Percentiles rank a stretch among this genome's conserved stretches.
phyloP scores from a whole-genome alignment of 345 rosid genomes.

The Hibiscus syriacus region DNA sequence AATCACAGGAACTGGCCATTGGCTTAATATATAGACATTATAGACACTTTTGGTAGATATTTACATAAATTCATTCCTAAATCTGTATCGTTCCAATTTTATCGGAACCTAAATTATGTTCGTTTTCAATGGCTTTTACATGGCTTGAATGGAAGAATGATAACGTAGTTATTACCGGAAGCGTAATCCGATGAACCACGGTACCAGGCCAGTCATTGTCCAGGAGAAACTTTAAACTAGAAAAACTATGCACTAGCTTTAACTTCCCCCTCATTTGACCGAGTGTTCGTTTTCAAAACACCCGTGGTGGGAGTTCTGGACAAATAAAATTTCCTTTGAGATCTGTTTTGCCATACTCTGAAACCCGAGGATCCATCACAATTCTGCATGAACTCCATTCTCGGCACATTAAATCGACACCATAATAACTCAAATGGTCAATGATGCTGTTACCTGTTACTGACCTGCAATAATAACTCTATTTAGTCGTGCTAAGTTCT shows the following conservation, averaged over 20 bases:
- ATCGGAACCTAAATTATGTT: neutral
- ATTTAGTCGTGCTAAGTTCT: too few relatives aligned
- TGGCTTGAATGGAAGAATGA: neutral
- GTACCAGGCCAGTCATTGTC: neutral
- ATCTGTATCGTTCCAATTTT: too few relatives aligned
- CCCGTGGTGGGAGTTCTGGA: constrained; percentile 31
- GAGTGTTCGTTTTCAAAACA: constrained; percentile 24
- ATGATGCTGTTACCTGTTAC: constrained; percentile 65
- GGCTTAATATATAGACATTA: too few relatives aligned
- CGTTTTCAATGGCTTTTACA: neutral
- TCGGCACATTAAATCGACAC: constrained; percentile 49
- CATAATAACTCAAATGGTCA: constrained; percentile 71
- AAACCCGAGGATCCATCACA: constrained; percentile 42
- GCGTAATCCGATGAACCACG: neutral
- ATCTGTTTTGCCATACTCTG: constrained; percentile 45
- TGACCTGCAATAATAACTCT: constrained; percentile 43
- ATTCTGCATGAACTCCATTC: constrained; percentile 61
- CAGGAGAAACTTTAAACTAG: neutral
- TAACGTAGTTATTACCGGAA: neutral
- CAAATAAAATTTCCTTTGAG: constrained; percentile 51
- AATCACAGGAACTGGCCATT: neutral
- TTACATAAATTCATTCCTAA: neutral
- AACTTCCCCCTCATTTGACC: neutral
- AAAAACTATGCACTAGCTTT: constrained; percentile 6
- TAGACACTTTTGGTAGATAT: constrained; percentile 8